Evolutionary conservation across 1,139 yeast species (phyloP), one percentile per base, ranked within the genome.

Genomic region (Zygoascus sp.): DNA sequence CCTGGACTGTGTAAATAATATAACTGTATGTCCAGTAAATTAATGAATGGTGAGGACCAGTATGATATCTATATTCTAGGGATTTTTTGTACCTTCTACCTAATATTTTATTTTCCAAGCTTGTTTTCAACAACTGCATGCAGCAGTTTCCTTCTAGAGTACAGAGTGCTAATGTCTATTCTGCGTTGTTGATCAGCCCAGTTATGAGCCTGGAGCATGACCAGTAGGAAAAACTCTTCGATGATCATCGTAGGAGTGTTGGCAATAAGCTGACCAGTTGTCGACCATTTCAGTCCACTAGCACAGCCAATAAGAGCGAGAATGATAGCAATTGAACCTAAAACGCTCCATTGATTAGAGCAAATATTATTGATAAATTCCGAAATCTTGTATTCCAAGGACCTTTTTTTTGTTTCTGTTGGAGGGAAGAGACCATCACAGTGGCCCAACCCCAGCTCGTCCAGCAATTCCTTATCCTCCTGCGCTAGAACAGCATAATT

Each of bases 231-330:
- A 27, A 35, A 35, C 25, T 35, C 39, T 15, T 35, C 39, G 2
- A 35, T 35, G 23, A 35, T 35, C 39, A 35, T 35, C 3, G 39
- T 35, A 10, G 39, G 39, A 20, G 39, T 35, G 16, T 35, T 35
- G 15, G 16, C 8, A 19, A 35, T 19, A 19, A 35, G 39, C 25
- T 35, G 39, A n/a, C 39, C 39, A 9, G 27, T 35, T 4, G 25
- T 35, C 5, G 39, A 35, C 39, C 39, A 35, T 35, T 15, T 35
- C 39, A 35, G 15, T 20, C 39, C 39, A 19, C 15, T 20, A 5
- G 39, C 39, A 35, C 39, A 35, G 4, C 16, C 39, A 10, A 35
- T 35, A n/a, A 35, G 39, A 20, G 27, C 39, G 15, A 35, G 8
- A 19, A 35, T 35, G 13, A 35, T 35, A 9, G 20, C 6, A 9